A percentile compares a stretch with the other conserved stretches of the same genome.
Conservation (phyloP, 2,329 filamentous ascomycete species). For the Westerdykella ornata region DNA sequence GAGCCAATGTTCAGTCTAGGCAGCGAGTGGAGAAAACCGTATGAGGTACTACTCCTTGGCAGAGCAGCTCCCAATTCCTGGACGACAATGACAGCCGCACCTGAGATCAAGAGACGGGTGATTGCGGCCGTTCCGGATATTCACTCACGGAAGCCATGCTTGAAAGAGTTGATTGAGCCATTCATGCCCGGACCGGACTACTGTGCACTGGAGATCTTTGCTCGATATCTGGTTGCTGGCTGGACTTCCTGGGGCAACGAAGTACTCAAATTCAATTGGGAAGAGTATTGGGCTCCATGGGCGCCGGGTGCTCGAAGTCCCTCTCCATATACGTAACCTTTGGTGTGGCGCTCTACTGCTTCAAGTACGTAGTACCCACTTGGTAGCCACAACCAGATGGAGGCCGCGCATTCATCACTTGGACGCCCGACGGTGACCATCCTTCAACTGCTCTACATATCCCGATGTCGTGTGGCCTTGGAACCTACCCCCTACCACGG, state of each 20-base stretch:
- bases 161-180: constrained; percentile 55
- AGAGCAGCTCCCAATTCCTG: constrained; percentile 28
- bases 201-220: constrained; percentile 67
- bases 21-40: constrained; percentile 64
- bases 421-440: too few species aligned
- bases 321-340: background rate
- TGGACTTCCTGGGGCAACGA: constrained; percentile 79
- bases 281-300: constrained; percentile 43
- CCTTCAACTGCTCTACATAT: too few species aligned
- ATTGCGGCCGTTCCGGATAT: constrained; percentile 66
- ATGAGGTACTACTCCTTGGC: constrained; percentile 64
- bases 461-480: too few species aligned
- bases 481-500: too few species aligned
- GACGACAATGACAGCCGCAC: constrained; percentile 17
- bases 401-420: too few species aligned
- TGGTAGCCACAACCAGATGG: too few species aligned
- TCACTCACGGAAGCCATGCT: constrained; percentile 71
- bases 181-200: constrained; percentile 47
- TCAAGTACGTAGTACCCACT: too few species aligned
- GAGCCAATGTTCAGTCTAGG: constrained; percentile 58
- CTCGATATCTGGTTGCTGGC: constrained; percentile 63
- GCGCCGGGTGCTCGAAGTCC: background rate
- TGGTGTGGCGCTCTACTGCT: background rate
- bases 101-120: constrained; percentile 46
- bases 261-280: constrained; percentile 60